phyloP scores from a whole-genome alignment of 495 filamentous ascomycete species.

The Hyaloscypha hepaticicola region DNA sequence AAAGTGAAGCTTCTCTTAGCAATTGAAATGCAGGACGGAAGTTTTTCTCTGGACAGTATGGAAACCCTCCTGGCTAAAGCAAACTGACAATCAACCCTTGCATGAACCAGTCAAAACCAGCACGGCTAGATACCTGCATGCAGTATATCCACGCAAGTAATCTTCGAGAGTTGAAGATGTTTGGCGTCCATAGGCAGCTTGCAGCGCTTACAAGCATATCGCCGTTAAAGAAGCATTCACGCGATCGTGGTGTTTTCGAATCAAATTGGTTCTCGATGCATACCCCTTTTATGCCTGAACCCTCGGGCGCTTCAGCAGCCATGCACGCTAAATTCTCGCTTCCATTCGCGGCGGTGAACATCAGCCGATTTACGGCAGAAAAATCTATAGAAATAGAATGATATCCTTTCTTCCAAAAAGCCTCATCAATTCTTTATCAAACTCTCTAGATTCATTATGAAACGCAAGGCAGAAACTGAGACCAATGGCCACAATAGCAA shows the following conservation, averaged over 20 bases:
- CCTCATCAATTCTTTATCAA: background rate
- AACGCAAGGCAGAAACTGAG: constrained; percentile 30
- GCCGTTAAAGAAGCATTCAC: constrained; percentile 20
- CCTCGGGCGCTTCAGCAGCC: constrained; percentile 22
- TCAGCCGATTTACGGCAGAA: constrained; percentile 17
- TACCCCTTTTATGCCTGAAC: constrained; percentile 24
- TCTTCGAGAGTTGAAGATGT: background rate
- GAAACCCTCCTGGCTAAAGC: too few relatives aligned
- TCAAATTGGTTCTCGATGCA: constrained; percentile 8
- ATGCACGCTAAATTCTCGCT: constrained; percentile 12
- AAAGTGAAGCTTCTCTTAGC: too few relatives aligned
- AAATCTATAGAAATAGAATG: constrained; percentile 22
- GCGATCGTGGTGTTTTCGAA: constrained; percentile 13
- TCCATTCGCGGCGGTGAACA: constrained; percentile 11
- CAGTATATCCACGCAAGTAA: background rate
- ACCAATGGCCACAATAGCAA: constrained; percentile 26
- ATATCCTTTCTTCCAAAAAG: constrained; percentile 10
- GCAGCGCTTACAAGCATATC: constrained; percentile 28
- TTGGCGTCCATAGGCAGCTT: constrained; percentile 1
- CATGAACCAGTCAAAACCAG: background rate
- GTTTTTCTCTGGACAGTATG: too few relatives aligned
- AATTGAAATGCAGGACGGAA: too few relatives aligned
- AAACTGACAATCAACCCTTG: too few relatives aligned
- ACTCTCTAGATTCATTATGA: constrained; percentile 24
- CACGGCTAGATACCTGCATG: background rate